Evolutionary conservation across 2,329 filamentous ascomycete genomes (phyloP).

Genomic region (Albophoma yamanashiensis): DNA sequence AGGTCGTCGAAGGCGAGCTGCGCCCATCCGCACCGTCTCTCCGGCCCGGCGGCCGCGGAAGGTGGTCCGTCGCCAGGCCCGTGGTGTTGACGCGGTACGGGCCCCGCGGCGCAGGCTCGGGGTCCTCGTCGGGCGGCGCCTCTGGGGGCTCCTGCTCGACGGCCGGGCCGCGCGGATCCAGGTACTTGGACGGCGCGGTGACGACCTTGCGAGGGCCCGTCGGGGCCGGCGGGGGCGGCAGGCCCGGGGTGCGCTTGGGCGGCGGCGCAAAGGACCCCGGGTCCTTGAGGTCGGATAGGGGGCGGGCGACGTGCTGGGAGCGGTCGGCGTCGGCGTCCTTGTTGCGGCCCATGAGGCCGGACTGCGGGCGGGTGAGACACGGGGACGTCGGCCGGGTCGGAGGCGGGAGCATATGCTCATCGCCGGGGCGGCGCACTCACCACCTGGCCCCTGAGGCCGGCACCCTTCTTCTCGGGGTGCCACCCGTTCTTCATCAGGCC

Average conservation of each 20-base stretch:
- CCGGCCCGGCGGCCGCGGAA: slow-evolving; percentile 61
- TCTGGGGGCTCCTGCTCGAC: slow-evolving; percentile 6
- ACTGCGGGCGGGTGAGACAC: slow-evolving; percentile 21
- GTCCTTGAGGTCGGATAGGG: slow-evolving; percentile 62
- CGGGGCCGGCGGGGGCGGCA: slow-evolving; percentile 14
- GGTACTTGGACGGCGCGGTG: slow-evolving; percentile 21
- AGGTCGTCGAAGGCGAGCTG: slow-evolving; percentile 15
- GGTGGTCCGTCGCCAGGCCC: slow-evolving; percentile 54
- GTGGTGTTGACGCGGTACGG: slow-evolving; percentile 62
- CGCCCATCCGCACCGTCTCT: slow-evolving; percentile 27
- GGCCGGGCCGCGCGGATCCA: slow-evolving; percentile 14
- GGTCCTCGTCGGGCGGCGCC: slow-evolving; percentile 11
- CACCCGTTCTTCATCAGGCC: slow-evolving; percentile 39
- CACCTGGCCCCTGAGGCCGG: slow-evolving; percentile 26
- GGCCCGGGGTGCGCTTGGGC: slow-evolving; percentile 48
- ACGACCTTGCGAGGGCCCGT: slow-evolving; percentile 14
- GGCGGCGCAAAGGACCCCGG: slow-evolving; percentile 71
- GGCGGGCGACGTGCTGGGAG: slow-evolving; percentile 35
- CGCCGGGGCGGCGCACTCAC: slow-evolving; percentile 21
- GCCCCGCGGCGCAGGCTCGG: slow-evolving; percentile 39
- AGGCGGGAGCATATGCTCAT: no score
- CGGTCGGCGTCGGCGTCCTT: slow-evolving; percentile 17
- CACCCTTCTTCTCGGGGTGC: slow-evolving; percentile 34
- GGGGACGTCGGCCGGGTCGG: no score
- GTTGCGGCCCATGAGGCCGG: slow-evolving; percentile 32